Conservation (phyloP, 805 yeast species). For the Sungouiella blattae region DNA sequence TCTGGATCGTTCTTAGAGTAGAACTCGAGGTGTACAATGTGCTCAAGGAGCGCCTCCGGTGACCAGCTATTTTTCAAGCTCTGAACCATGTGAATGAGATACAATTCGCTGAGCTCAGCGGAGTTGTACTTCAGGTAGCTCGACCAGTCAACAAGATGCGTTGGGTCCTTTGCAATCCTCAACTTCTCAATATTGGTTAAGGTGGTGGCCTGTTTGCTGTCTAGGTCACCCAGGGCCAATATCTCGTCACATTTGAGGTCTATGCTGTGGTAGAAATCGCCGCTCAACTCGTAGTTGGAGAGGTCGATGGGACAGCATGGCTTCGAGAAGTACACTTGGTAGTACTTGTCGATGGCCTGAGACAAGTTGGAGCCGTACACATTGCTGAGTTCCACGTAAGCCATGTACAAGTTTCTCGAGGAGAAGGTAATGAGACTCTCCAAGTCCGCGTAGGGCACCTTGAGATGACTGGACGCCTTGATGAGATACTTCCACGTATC, state of each 20-base stretch:
- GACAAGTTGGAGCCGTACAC: constrained; percentile 21
- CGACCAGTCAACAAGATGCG: constrained; percentile 3
- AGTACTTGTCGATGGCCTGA: constrained; percentile 37
- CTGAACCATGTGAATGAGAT: constrained; percentile 11
- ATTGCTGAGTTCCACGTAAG: constrained; percentile 45
- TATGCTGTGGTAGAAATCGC: constrained; percentile 4
- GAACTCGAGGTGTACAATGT: constrained; percentile 56
- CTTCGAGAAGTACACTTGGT: constrained; percentile 48
- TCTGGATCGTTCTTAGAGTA: constrained; percentile 56
- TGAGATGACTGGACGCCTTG: constrained; percentile 39
- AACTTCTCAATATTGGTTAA: constrained; percentile 11
- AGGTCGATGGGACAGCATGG: constrained; percentile 66
- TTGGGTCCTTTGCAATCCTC: constrained; percentile 1
- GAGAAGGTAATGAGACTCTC: constrained; percentile 8
- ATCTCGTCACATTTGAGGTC: not conserved
- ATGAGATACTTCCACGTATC: constrained; percentile 64
- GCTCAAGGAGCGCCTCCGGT: constrained; percentile 25
- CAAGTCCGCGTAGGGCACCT: constrained; percentile 28
- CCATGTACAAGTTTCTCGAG: constrained; percentile 57
- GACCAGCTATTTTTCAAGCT: constrained; percentile 19
- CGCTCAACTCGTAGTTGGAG: constrained; percentile 4
- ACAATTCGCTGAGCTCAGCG: constrained; percentile 10
- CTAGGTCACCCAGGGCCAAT: constrained; percentile 1
- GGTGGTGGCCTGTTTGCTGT: constrained; percentile 2
- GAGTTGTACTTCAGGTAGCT: constrained; percentile 4